Evolutionary conservation across 2,329 filamentous ascomycete genomes (phyloP).

Genomic region (Sphaerulina vaccinii): DNA sequence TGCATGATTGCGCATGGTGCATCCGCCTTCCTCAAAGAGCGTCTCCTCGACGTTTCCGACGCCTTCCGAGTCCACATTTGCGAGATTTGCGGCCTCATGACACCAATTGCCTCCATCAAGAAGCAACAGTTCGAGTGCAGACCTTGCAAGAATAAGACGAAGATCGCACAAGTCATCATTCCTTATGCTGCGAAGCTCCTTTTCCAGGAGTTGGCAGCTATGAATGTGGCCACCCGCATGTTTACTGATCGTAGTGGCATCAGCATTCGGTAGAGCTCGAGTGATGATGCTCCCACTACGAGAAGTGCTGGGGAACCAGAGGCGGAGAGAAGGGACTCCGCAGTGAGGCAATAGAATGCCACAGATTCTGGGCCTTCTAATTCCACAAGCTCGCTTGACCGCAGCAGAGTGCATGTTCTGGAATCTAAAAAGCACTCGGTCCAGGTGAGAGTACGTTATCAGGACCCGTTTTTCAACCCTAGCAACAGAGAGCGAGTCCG

Average conservation of each 20-base stretch:
- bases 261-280: conserved; percentile 30
- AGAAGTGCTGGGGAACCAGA: not conserved
- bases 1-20: conserved; percentile 99
- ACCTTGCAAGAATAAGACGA: conserved; percentile 98
- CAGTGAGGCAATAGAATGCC: not conserved
- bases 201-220: conserved; percentile 95
- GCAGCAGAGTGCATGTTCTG: no score
- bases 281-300: conserved; percentile 2
- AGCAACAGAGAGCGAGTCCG: no score
- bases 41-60: conserved; percentile 94
- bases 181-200: conserved; percentile 96
- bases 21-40: conserved; percentile 93
- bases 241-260: conserved; percentile 62
- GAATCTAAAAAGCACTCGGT: no score
- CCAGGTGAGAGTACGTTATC: no score
- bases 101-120: conserved; percentile 94
- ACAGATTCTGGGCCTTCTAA: no score
- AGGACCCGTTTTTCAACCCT: no score
- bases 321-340: not conserved
- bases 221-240: conserved; percentile 98
- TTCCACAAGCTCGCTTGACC: no score
- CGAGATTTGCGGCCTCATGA: conserved; percentile 98
- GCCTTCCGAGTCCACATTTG: conserved; percentile 98
- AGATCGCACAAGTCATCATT: conserved; percentile 96
- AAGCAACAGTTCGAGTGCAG: conserved; percentile 96